Evolutionary conservation across 2,329 filamentous ascomycete genomes (phyloP).

Genomic region (Penicillium sp.): DNA sequence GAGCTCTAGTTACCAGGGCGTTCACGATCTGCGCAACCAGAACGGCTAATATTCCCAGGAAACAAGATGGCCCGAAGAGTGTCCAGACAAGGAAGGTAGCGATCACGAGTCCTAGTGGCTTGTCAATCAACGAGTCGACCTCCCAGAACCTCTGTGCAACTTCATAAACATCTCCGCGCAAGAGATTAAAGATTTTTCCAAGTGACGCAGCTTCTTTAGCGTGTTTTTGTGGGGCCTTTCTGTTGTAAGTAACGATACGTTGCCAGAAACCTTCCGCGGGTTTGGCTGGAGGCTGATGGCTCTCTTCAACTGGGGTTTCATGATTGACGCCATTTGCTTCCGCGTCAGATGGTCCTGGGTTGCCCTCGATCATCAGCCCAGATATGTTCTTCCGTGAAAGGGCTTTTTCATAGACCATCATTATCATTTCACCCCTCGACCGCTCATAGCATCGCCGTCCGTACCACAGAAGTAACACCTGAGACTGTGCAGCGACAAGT

Average conservation of each 20-base stretch:
- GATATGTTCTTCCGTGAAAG: slow-evolving; percentile 55
- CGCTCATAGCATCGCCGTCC: slow-evolving; percentile 75
- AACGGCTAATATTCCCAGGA: slow-evolving; percentile 63
- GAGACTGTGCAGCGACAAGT: slow-evolving; percentile 55
- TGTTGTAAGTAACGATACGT: slow-evolving; percentile 19
- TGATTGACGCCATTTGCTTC: slow-evolving; percentile 11
- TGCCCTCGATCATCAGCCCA: slow-evolving; percentile 26
- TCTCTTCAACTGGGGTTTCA: slow-evolving; percentile 8
- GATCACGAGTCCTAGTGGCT: slow-evolving; percentile 66
- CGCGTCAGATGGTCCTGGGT: slow-evolving; percentile 17
- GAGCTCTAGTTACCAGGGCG: slow-evolving; percentile 54
- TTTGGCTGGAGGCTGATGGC: slow-evolving; percentile 11
- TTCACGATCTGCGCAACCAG: slow-evolving; percentile 62
- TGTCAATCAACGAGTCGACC: slow-evolving; percentile 63
- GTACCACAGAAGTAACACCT: slow-evolving; percentile 68
- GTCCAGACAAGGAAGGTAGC: slow-evolving; percentile 66
- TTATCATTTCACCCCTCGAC: slow-evolving; percentile 75
- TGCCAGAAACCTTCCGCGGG: slow-evolving; percentile 22
- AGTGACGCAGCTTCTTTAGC: slow-evolving; percentile 61
- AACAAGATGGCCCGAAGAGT: slow-evolving; percentile 69
- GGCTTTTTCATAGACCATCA: slow-evolving; percentile 73
- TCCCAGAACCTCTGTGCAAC: slow-evolving; percentile 65
- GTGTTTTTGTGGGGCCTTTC: slow-evolving; percentile 23
- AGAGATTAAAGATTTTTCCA: slow-evolving; percentile 81
- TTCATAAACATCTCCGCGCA: slow-evolving; percentile 50